phyloP scores from a whole-genome alignment of 176 grass and related monocot genomes.

The Raddia distichophylla region DNA sequence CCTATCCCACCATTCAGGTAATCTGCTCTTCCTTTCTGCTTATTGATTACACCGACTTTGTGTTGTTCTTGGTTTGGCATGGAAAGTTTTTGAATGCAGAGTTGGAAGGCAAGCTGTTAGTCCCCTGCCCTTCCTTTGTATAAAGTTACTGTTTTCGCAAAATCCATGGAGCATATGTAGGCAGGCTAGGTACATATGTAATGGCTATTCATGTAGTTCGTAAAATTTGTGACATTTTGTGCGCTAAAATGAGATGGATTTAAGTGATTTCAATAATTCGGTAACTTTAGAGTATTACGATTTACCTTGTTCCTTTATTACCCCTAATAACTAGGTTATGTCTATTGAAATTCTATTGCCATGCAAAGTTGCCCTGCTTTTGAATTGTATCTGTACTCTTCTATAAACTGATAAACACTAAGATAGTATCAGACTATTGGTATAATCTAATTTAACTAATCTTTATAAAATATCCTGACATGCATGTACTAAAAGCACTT shows the following conservation, averaged over 20 bases:
- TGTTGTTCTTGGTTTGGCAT: not conserved
- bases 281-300: not conserved
- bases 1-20: constrained; percentile 95
- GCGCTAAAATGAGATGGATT: not conserved
- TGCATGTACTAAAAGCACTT: not conserved
- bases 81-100: not conserved
- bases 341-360: not conserved
- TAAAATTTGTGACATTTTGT: not conserved
- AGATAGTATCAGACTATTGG: not conserved
- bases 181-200: not conserved
- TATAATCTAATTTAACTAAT: constrained; percentile 2
- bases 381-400: not conserved
- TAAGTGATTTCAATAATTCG: not conserved
- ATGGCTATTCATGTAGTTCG: not conserved
- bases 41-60: not conserved
- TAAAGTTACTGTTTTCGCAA: not conserved
- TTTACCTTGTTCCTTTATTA: not conserved
- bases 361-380: not conserved
- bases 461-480: not conserved
- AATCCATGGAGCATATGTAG: not conserved
- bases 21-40: not conserved
- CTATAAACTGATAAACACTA: not conserved
- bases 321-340: not conserved
- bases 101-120: not conserved
- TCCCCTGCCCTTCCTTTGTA: not conserved